Base-by-base conservation (phyloP, 306 rosid species). In the Corylus heterophylla region DNA sequence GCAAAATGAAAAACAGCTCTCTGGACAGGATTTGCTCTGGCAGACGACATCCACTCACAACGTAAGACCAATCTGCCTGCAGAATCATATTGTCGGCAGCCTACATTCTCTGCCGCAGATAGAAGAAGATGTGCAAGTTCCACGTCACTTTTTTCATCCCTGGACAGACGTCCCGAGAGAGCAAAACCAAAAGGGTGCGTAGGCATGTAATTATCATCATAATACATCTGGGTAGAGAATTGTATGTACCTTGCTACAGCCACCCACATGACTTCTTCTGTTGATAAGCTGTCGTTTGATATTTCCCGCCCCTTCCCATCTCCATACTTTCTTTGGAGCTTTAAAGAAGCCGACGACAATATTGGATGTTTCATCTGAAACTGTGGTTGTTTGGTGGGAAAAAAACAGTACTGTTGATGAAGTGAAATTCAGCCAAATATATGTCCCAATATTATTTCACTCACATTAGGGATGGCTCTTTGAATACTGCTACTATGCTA, bases 181-280 rank as follows among this genome's bases (percentile, higher is more conserved):
- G 84, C 89, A n/a, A 84, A 86, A 16, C 88, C 92, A 58, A 83
- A 92, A 17, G 96, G 90, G 68, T 88, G 92, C 75, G 75, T 79
- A 4, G 88, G 84, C 68, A 83, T 71, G 85, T 35, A 73, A 64
- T 50, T 66, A 69, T 63, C 69, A 62, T 85, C 91, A 76, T 78
- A 61, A 74, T 76, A 54, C 80, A 86, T 90, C n/a, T 83, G 82
- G 1, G 80, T 75, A 59, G 85, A 90, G 48, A 76, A 82, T 80
- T 89, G 89, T 2, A 91, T 54, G 75, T 88, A 94, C 87, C 93
- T 90, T 85, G 87, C 83, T 78, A 93, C 97, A 11, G 97, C 96
- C 4, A 89, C 83, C 85, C 88, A 88, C 44, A 94, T 76, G 58
- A 87, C 71, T 73, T 87, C 97, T 81, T 89, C 97, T 0, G 90